A percentile compares a stretch with the other conserved stretches of the same genome.
Conservation (phyloP, 192 early-diverging fungal genomes). For the Obelidium mucronatum region DNA sequence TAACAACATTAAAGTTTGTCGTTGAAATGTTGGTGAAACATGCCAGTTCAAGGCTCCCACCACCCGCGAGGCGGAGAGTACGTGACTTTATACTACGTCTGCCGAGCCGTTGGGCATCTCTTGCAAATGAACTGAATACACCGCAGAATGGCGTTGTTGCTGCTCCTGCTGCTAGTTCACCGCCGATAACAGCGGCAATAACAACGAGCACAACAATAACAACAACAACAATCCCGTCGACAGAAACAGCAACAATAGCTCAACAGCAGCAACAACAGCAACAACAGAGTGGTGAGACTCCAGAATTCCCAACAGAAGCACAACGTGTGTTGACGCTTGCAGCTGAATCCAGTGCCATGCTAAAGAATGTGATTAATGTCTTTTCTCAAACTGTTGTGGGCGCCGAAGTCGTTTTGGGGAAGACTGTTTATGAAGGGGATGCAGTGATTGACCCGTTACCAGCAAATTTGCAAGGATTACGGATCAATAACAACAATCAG, state of each 20-base stretch:
- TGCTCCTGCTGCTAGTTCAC: background rate
- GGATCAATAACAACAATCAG: background rate
- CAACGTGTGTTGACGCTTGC: constrained; percentile 72
- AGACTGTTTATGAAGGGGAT: constrained; percentile 25
- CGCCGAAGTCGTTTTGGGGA: constrained; percentile 70
- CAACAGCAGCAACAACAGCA: background rate
- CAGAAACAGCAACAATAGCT: background rate
- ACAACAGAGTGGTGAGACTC: background rate
- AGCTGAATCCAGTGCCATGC: constrained; percentile 72
- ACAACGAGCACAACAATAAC: background rate
- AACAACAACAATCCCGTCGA: background rate
- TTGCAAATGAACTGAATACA: constrained; percentile 16
- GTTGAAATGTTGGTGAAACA: constrained; percentile 88
- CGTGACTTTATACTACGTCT: constrained; percentile 83
- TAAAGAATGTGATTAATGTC: constrained; percentile 67
- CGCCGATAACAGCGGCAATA: background rate
- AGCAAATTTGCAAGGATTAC: constrained; percentile 6
- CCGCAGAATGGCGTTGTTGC: background rate
- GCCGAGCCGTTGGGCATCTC: constrained; percentile 76
- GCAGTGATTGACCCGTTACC: background rate
- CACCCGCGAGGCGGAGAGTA: constrained; percentile 79
- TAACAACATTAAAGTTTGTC: constrained; percentile 82
- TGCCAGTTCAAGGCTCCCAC: constrained; percentile 83
- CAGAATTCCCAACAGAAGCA: constrained; percentile 60
- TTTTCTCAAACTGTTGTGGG: constrained; percentile 73